Evolutionary conservation across 2,329 filamentous ascomycete genomes (phyloP).

Genomic region (Ophiostoma ips): DNA sequence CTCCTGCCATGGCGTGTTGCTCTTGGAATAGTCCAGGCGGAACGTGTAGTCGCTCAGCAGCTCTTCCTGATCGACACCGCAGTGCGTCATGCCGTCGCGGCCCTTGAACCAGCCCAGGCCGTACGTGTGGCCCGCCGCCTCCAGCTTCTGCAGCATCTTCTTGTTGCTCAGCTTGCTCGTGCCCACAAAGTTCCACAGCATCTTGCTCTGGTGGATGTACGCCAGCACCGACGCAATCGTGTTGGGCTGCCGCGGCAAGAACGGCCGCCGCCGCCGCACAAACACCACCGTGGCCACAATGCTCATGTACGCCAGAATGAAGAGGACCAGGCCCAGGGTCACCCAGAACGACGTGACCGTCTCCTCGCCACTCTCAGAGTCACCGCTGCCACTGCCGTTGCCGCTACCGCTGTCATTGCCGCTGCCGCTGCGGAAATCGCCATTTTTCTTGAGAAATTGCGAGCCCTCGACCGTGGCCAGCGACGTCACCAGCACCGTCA

Average conservation of each 20-base stretch:
- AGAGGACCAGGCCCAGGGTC: constrained; percentile 45
- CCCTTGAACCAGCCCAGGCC: constrained; percentile 66
- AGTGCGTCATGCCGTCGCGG: constrained; percentile 58
- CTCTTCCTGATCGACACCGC: constrained; percentile 66
- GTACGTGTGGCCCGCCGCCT: constrained; percentile 37
- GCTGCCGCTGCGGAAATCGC: no score
- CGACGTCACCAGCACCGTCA: constrained; percentile 55
- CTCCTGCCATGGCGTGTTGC: constrained; percentile 37
- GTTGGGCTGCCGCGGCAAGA: constrained; percentile 64
- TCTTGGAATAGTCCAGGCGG: constrained; percentile 35
- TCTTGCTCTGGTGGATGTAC: constrained; percentile 68
- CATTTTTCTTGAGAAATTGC: no score
- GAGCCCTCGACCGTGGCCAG: constrained; percentile 51
- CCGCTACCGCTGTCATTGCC: constrained; percentile 23
- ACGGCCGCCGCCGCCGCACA: constrained; percentile 48
- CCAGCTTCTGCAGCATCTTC: constrained; percentile 48
- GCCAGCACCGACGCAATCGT: constrained; percentile 65
- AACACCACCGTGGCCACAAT: constrained; percentile 47
- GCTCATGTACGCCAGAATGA: constrained; percentile 53
- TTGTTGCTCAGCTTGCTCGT: constrained; percentile 48
- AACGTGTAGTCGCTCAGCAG: constrained; percentile 52
- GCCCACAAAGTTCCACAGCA: constrained; percentile 62
- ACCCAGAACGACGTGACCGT: constrained; percentile 51
- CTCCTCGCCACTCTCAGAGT: constrained; percentile 43
- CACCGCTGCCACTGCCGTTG: constrained; percentile 22